Conservation (phyloP, 169 alveolate genomes). For the Eimeria acervulina region DNA sequence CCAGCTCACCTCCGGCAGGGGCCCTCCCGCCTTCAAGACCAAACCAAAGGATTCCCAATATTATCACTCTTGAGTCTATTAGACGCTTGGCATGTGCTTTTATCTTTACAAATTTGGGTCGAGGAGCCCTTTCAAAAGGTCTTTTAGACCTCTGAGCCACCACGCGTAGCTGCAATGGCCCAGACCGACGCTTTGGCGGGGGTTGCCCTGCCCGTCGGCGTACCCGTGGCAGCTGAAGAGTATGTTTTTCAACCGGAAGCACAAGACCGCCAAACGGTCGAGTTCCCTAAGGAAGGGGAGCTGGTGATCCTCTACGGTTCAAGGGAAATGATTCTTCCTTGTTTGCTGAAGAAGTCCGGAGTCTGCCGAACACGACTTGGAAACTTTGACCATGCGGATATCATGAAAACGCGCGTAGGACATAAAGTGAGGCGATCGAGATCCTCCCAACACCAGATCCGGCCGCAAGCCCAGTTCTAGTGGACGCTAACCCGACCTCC, state of each 20-base stretch:
- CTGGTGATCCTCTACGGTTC: conserved; percentile 80
- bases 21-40: neutral
- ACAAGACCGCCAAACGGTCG: neutral
- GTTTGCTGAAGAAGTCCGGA: conserved; percentile 27
- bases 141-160: neutral
- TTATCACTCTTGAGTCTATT: neutral
- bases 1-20: neutral
- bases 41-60: neutral
- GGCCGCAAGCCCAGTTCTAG: neutral
- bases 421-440: conserved; percentile 53
- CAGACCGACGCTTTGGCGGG: neutral
- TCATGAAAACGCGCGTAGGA: conserved; percentile 76
- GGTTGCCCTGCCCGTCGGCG: neutral
- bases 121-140: neutral
- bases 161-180: neutral
- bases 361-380: conserved; percentile 79
- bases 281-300: conserved; percentile 81
- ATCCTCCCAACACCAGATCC: neutral
- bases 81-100: neutral
- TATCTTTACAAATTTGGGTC: neutral
- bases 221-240: neutral
- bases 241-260: neutral
- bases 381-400: conserved; percentile 80
- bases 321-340: conserved; percentile 42
- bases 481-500: neutral